Evolutionary conservation across 371 early-diverging fungal genomes (phyloP).

Genomic region (Lichtheimia ornata): DNA sequence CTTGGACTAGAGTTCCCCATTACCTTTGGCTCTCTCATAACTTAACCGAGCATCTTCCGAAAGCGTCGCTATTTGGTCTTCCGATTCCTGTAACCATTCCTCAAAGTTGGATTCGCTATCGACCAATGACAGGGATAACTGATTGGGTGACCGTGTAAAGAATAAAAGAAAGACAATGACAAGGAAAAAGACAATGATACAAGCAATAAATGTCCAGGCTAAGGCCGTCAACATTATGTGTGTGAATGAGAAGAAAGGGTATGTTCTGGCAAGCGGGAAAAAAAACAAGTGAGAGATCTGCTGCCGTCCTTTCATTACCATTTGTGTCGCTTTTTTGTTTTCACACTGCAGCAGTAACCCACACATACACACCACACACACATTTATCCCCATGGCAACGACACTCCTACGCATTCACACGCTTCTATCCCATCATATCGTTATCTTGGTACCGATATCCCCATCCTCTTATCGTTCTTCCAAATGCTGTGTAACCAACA

Average conservation of each 20-base stretch:
- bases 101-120: conserved; percentile 36
- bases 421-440: too few species aligned
- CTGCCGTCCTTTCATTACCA: too few species aligned
- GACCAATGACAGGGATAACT: conserved; percentile 26
- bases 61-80: conserved; percentile 33
- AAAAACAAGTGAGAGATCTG: too few species aligned
- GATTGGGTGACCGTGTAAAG: conserved; percentile 40
- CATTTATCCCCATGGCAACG: too few species aligned
- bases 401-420: too few species aligned
- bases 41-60: conserved; percentile 46
- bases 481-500: too few species aligned
- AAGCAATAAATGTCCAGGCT: conserved; percentile 38
- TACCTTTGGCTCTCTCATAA: conserved; percentile 51
- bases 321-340: too few species aligned
- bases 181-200: conserved; percentile 37
- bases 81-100: conserved; percentile 36
- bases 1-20: not conserved
- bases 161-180: conserved; percentile 33
- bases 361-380: too few species aligned
- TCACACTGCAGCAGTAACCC: too few species aligned
- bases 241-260: not conserved
- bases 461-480: too few species aligned
- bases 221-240: conserved; percentile 27
- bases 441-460: too few species aligned
- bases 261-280: too few species aligned